phyloP scores from a whole-genome alignment of 257 asterid species.

The Nemophila menziesii region DNA sequence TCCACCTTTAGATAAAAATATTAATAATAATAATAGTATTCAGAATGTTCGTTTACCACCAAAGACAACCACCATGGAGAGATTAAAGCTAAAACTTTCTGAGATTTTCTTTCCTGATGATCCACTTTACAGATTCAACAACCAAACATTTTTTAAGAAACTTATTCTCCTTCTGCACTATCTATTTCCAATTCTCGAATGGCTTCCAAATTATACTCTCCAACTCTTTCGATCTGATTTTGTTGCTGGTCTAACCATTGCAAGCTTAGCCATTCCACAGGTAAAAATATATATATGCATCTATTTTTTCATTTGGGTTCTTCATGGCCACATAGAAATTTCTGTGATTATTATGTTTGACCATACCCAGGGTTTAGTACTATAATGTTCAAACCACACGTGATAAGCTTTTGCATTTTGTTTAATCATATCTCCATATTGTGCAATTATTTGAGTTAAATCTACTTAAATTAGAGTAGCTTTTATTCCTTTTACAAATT shows the following conservation, averaged over 20 bases:
- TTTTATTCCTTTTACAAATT: too few species aligned
- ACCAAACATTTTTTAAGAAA: constrained; percentile 39
- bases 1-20: constrained; percentile 24
- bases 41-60: constrained; percentile 72
- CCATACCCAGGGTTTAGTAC: neutral
- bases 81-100: constrained; percentile 50
- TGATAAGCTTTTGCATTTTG: neutral
- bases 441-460: too few species aligned
- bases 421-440: neutral
- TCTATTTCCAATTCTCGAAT: constrained; percentile 62
- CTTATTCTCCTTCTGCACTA: constrained; percentile 49
- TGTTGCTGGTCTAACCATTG: constrained; percentile 73
- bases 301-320: neutral
- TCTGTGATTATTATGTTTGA: neutral
- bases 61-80: constrained; percentile 42
- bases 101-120: constrained; percentile 86
- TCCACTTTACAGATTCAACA: constrained; percentile 65
- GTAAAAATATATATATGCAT: constrained; percentile 10
- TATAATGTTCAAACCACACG: too few species aligned
- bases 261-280: constrained; percentile 92
- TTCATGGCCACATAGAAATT: neutral
- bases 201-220: constrained; percentile 56
- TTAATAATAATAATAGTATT: too few species aligned
- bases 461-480: too few species aligned
- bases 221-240: constrained; percentile 48